phyloP scores from a whole-genome alignment of 768 basidiomycete genomes.

The Crucibulum laeve region DNA sequence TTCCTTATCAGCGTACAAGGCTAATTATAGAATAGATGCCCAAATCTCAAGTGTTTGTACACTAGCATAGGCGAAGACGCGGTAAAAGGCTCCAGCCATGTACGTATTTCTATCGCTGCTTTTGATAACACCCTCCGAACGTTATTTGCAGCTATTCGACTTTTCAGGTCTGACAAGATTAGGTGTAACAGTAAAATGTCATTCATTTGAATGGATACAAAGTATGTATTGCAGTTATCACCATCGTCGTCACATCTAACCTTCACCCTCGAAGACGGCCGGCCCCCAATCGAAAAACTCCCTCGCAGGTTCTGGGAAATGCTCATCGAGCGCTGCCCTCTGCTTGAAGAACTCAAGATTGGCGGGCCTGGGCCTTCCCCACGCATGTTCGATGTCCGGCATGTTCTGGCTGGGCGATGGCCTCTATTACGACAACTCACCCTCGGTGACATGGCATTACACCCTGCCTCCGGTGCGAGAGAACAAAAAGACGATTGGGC shows the following conservation, averaged over 20 bases:
- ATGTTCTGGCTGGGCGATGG: conserved; percentile 31
- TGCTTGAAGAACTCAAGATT: conserved; percentile 31
- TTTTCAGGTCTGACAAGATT: too few relatives aligned
- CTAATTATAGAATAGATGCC: too few relatives aligned
- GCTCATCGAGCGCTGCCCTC: conserved; percentile 32
- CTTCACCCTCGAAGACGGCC: conserved; percentile 22
- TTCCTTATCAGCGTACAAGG: too few relatives aligned
- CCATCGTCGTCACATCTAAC: too few relatives aligned
- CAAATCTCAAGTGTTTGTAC: conserved; percentile 25
- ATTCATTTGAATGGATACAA: too few relatives aligned
- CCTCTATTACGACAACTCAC: conserved; percentile 26
- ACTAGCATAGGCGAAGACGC: conserved; percentile 29
- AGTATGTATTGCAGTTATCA: too few relatives aligned
- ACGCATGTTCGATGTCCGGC: conserved; percentile 31
- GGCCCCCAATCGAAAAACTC: conserved; percentile 28
- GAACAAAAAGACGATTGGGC: conserved; percentile 14
- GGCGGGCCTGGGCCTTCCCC: conserved; percentile 31
- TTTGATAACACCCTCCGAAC: too few relatives aligned
- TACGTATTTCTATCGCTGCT: too few relatives aligned
- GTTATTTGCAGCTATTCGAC: too few relatives aligned
- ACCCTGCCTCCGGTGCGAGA: neutral
- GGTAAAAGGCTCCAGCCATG: too few relatives aligned
- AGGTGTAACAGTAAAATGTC: too few relatives aligned
- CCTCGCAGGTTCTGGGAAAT: conserved; percentile 34
- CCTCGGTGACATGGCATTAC: conserved; percentile 28